These are phyloP conservation scores for Populus trichocarpa DNA, from an alignment of 441 rosid genomes.

Conservation along the genomic window DNA sequence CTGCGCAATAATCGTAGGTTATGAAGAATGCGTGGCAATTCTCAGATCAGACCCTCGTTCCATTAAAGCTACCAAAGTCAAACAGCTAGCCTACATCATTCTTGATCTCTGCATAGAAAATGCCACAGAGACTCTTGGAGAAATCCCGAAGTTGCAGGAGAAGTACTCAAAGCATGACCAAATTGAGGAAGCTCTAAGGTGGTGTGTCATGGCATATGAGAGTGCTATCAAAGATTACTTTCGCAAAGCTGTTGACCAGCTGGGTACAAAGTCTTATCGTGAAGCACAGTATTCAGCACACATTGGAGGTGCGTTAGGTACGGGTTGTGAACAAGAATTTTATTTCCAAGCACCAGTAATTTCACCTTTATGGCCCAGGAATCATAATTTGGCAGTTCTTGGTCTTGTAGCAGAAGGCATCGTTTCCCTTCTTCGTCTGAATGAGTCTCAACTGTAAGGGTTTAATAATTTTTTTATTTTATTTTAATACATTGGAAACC, in stretches of 20 bases:
- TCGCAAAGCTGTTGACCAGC: background rate
- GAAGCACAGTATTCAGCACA: slow-evolving; percentile 3
- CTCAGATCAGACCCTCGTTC: slow-evolving; percentile 5
- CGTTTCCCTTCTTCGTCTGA: slow-evolving; percentile 7
- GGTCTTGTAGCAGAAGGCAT: slow-evolving; percentile 8
- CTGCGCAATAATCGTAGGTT: background rate
- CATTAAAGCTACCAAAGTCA: background rate
- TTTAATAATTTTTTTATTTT: background rate
- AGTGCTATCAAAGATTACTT: background rate
- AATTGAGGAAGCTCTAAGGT: background rate
- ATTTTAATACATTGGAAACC: too few species aligned
- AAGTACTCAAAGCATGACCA: background rate
- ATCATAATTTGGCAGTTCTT: slow-evolving; percentile 5
- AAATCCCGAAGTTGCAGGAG: background rate
- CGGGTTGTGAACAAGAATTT: slow-evolving; percentile 1
- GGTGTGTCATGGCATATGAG: background rate
- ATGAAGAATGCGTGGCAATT: background rate
- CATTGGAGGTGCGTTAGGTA: slow-evolving; percentile 1
- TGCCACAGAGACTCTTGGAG: background rate
- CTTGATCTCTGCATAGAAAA: slow-evolving; percentile 9
- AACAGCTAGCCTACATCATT: slow-evolving; percentile 2
- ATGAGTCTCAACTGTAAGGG: background rate
- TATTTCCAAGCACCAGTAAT: background rate
- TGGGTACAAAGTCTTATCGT: background rate
- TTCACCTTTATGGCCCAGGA: slow-evolving; percentile 1